phyloP scores from a whole-genome alignment of 2,329 filamentous ascomycete genomes.

The Cercospora brassicicola region DNA sequence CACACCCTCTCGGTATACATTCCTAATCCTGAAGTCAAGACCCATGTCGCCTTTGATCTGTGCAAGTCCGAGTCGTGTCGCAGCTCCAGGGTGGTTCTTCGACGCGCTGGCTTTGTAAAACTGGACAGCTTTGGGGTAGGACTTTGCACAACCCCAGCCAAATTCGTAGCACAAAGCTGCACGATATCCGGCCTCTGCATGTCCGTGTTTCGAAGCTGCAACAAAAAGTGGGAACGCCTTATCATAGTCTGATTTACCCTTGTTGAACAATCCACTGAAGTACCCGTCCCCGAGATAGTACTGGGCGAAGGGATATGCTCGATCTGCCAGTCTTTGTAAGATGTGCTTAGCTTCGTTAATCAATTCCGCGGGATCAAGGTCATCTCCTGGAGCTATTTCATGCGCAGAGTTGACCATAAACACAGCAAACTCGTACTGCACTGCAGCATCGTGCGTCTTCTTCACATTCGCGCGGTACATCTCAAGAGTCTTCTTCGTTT shows the following conservation, averaged over 20 bases:
- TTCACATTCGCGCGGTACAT: constrained; percentile 98
- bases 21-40: constrained; percentile 56
- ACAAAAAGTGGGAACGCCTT: constrained; percentile 90
- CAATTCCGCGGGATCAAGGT: constrained; percentile 58
- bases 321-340: constrained; percentile 79
- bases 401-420: constrained; percentile 89
- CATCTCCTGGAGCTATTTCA: constrained; percentile 58
- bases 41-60: constrained; percentile 89
- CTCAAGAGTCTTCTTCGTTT: constrained; percentile 88
- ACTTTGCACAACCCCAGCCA: constrained; percentile 90
- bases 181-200: constrained; percentile 92
- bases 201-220: constrained; percentile 91
- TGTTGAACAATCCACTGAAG: constrained; percentile 90
- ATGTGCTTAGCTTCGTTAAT: constrained; percentile 86
- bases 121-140: constrained; percentile 87
- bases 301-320: constrained; percentile 92
- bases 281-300: constrained; percentile 96
- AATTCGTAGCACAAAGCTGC: constrained; percentile 96
- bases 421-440: constrained; percentile 94
- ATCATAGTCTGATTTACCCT: constrained; percentile 88
- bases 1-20: constrained; percentile 75
- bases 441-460: constrained; percentile 86
- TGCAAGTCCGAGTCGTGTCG: constrained; percentile 86
- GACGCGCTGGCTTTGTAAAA: constrained; percentile 88
- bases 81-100: constrained; percentile 92